Conservation (phyloP, 306 rosid species). For the Castanospermum australe region DNA sequence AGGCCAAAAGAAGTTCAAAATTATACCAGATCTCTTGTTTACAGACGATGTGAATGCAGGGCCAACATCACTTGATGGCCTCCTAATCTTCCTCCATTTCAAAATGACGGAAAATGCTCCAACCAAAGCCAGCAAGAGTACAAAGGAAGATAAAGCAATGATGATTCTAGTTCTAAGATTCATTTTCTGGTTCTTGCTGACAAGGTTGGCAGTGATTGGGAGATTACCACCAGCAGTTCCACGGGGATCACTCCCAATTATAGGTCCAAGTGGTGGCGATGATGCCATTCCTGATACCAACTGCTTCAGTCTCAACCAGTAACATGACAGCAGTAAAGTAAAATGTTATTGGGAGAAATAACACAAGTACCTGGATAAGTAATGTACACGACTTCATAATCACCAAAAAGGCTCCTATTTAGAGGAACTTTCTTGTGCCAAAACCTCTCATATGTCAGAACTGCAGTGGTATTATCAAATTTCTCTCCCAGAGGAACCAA, state of each 20-base stretch:
- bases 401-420: slow-evolving; percentile 76
- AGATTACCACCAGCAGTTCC: slow-evolving; percentile 55
- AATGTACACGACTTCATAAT: slow-evolving; percentile 69
- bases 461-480: slow-evolving; percentile 94
- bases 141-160: slow-evolving; percentile 82
- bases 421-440: slow-evolving; percentile 91
- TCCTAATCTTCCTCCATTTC: slow-evolving; percentile 79
- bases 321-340: slow-evolving; percentile 21
- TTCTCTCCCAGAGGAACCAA: slow-evolving; percentile 95
- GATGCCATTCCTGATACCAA: slow-evolving; percentile 79
- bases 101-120: slow-evolving; percentile 65
- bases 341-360: slow-evolving; percentile 10
- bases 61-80: slow-evolving; percentile 84
- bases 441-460: slow-evolving; percentile 80
- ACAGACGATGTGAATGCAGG: slow-evolving; percentile 73
- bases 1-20: slow-evolving; percentile 17
- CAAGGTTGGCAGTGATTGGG: slow-evolving; percentile 77
- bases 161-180: slow-evolving; percentile 71
- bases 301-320: slow-evolving; percentile 42
- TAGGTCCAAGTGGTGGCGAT: slow-evolving; percentile 64
- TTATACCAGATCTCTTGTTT: slow-evolving; percentile 88
- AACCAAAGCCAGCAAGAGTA: slow-evolving; percentile 71
- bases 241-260: slow-evolving; percentile 60
- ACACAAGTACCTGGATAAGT: slow-evolving; percentile 78
- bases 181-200: slow-evolving; percentile 73